These are phyloP conservation scores for Pseudogymnoascus pannorum DNA, from an alignment of 2,329 filamentous ascomycete genomes.

Conservation along the genomic window DNA sequence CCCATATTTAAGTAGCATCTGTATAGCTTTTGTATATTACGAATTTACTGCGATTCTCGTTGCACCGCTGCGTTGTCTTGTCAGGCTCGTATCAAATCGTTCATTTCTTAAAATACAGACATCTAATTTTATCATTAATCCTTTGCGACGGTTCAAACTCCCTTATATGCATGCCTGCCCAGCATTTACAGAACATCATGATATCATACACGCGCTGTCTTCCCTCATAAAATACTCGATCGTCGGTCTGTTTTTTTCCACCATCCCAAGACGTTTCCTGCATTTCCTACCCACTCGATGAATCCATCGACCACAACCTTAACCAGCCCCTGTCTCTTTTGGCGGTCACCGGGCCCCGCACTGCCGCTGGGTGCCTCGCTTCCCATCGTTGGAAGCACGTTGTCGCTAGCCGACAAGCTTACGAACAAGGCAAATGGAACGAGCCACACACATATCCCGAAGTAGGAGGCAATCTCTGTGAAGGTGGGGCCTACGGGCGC, in stretches of 20 bases:
- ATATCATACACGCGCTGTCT: constrained; percentile 4
- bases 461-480: constrained; percentile 91
- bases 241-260: constrained; percentile 23
- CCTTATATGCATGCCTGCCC: neutral
- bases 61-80: neutral
- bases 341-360: constrained; percentile 28
- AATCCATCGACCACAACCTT: constrained; percentile 57
- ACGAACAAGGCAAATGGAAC: constrained; percentile 95
- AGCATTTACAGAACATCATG: constrained; percentile 1
- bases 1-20: constrained; percentile 3
- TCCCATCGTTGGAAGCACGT: constrained; percentile 88
- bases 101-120: neutral
- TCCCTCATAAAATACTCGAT: constrained; percentile 20
- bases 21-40: constrained; percentile 7
- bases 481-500: constrained; percentile 60
- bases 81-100: neutral
- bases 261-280: constrained; percentile 25
- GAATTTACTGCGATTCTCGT: neutral
- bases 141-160: neutral
- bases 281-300: constrained; percentile 41
- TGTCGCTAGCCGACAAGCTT: constrained; percentile 86
- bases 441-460: constrained; percentile 93
- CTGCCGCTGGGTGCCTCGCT: constrained; percentile 49
- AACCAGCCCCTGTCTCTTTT: constrained; percentile 56
- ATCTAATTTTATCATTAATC: neutral